phyloP scores from a whole-genome alignment of 2,329 filamentous ascomycete genomes.

The Ceratocystis variospora region DNA sequence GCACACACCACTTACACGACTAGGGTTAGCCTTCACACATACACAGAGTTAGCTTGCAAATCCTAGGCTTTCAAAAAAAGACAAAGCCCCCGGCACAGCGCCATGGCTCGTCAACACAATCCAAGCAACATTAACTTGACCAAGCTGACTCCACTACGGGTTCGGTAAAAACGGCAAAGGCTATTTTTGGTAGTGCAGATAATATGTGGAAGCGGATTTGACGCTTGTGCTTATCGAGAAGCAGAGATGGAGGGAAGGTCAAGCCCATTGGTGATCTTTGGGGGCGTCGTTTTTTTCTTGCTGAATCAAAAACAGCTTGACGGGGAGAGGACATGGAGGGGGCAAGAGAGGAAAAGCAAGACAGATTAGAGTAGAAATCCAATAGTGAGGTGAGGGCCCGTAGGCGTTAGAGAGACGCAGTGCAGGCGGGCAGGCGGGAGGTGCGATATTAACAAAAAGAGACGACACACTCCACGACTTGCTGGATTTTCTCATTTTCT shows the following conservation, averaged over 20 bases:
- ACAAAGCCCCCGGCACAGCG: neutral
- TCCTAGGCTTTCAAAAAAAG: neutral
- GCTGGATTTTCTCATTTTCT: neutral
- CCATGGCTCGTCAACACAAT: neutral
- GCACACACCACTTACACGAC: neutral
- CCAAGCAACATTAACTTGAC: neutral
- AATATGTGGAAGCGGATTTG: neutral
- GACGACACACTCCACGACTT: neutral
- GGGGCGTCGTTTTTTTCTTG: neutral
- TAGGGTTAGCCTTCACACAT: neutral
- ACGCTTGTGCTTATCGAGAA: neutral
- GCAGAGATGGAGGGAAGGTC: neutral
- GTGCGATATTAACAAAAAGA: neutral
- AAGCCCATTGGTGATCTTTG: neutral
- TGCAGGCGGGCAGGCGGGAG: too few species aligned
- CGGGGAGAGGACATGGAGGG: neutral
- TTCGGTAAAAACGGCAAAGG: neutral
- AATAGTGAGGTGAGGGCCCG: too few species aligned
- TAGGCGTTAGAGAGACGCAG: too few species aligned
- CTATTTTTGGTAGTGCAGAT: neutral
- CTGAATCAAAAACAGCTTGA: neutral
- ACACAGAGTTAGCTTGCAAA: neutral
- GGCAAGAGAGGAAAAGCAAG: neutral
- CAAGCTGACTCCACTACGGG: neutral
- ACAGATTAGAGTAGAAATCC: neutral